phyloP scores from a whole-genome alignment of 2,329 filamentous ascomycete genomes.

The Bipolaris cookei region DNA sequence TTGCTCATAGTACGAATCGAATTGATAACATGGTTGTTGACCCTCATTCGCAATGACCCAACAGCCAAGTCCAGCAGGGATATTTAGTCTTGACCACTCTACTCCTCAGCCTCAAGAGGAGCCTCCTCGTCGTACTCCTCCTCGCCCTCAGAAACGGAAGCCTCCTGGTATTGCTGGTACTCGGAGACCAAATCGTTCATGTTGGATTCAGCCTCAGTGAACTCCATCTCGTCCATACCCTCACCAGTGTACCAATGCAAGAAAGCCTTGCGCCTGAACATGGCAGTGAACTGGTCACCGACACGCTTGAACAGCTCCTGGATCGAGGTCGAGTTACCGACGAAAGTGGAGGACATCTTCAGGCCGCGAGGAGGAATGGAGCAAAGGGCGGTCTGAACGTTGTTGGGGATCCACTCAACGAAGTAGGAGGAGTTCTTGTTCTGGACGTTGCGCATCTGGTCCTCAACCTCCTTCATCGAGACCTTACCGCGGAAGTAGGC shows the following conservation, averaged over 20 bases:
- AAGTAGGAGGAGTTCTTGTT: slow-evolving; percentile 99
- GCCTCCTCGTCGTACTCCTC: slow-evolving; percentile 92
- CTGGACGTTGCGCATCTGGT: slow-evolving; percentile 99
- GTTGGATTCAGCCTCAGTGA: slow-evolving; percentile 99
- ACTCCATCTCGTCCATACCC: slow-evolving; percentile 99
- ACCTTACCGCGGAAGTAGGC: slow-evolving; percentile 99
- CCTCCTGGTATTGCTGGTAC: slow-evolving; percentile 99
- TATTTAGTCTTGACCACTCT: slow-evolving; percentile 29
- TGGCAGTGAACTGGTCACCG: slow-evolving; percentile 98
- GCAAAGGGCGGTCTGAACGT: slow-evolving; percentile 99
- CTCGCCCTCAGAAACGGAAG: slow-evolving; percentile 94
- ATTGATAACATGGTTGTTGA: slow-evolving; percentile 20
- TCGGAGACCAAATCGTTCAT: slow-evolving; percentile 99
- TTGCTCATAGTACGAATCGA: slow-evolving; percentile 39
- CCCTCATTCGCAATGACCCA: slow-evolving; percentile 21
- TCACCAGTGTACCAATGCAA: slow-evolving; percentile 99
- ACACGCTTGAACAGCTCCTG: slow-evolving; percentile 99
- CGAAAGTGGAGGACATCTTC: slow-evolving; percentile 99
- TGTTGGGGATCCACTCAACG: slow-evolving; percentile 99
- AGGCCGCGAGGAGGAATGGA: slow-evolving; percentile 97
- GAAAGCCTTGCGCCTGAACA: slow-evolving; percentile 99
- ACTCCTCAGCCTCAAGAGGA: slow-evolving; percentile 73
- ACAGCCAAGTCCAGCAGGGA: slow-evolving; percentile 28
- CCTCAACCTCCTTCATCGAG: slow-evolving; percentile 99
- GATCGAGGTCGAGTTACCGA: slow-evolving; percentile 99